Percentiles rank a stretch among this genome's conserved stretches.
Evolutionary conservation across 768 basidiomycete genomes (phyloP).

Genomic region (Lactarius deliciosus): DNA sequence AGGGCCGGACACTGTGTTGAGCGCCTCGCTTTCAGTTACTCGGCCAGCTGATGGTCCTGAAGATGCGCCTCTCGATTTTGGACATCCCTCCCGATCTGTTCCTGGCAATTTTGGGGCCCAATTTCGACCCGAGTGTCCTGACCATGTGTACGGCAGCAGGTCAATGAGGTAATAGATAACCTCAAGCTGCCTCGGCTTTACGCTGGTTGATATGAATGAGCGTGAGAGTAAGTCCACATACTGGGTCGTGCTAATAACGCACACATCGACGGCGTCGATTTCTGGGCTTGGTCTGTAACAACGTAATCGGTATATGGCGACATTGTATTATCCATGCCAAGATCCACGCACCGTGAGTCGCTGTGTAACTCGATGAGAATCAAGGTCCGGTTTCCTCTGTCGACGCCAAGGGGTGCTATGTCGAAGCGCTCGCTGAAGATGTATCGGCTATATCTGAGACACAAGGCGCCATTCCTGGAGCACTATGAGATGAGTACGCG

Average conservation of each 20-base stretch:
- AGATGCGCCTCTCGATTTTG: background rate
- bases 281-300: background rate
- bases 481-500: background rate
- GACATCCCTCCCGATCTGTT: constrained; percentile 1
- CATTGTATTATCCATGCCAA: background rate
- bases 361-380: background rate
- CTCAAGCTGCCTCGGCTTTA: constrained; percentile 3
- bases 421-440: background rate
- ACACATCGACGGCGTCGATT: background rate
- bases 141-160: constrained; percentile 14
- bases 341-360: background rate
- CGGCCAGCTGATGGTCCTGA: background rate
- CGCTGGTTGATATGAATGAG: background rate
- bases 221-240: background rate
- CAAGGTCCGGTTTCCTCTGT: background rate
- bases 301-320: background rate
- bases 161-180: background rate
- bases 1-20: background rate
- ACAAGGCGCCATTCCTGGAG: background rate
- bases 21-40: background rate
- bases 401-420: background rate
- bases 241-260: background rate
- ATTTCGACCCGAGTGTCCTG: background rate
- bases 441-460: constrained; percentile 1
- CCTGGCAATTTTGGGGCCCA: constrained; percentile 9